These are phyloP conservation scores for Coniochaeta sp. DNA, from an alignment of 2,329 filamentous ascomycete genomes.

Conservation along the genomic window DNA sequence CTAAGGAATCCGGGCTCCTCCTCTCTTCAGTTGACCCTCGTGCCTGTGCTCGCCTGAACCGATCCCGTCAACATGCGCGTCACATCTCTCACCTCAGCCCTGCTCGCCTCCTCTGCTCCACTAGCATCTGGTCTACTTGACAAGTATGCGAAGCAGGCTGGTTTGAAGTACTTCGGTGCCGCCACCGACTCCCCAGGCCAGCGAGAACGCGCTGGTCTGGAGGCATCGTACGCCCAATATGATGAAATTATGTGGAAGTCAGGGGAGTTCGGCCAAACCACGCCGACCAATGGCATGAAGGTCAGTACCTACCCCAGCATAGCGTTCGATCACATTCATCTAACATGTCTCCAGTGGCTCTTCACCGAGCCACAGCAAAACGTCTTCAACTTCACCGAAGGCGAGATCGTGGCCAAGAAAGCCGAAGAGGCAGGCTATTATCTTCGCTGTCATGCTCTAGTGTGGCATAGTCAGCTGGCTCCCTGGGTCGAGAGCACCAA, in stretches of 20 bases:
- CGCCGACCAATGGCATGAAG: constrained; percentile 52
- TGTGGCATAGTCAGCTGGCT: constrained; percentile 40
- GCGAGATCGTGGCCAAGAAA: constrained; percentile 39
- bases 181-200: constrained; percentile 44
- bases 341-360: constrained; percentile 35
- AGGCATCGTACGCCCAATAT: constrained; percentile 45
- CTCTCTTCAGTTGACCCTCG: not conserved
- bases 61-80: constrained; percentile 7
- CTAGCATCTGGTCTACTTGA: constrained; percentile 32
- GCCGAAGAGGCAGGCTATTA: constrained; percentile 33
- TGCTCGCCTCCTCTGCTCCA: constrained; percentile 19
- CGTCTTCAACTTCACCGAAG: constrained; percentile 53
- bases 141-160: constrained; percentile 41
- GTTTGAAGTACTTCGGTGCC: constrained; percentile 52
- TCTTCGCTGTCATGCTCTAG: constrained; percentile 50
- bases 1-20: not conserved
- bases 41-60: not conserved
- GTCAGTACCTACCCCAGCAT: constrained; percentile 8
- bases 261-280: constrained; percentile 54
- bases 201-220: constrained; percentile 33
- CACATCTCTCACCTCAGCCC: constrained; percentile 9
- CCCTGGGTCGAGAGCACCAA: constrained; percentile 35
- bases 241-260: constrained; percentile 42
- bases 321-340: not conserved
- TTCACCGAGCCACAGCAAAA: constrained; percentile 49